Conservation (phyloP, 768 basidiomycete species). For the Boletus bicolor region DNA sequence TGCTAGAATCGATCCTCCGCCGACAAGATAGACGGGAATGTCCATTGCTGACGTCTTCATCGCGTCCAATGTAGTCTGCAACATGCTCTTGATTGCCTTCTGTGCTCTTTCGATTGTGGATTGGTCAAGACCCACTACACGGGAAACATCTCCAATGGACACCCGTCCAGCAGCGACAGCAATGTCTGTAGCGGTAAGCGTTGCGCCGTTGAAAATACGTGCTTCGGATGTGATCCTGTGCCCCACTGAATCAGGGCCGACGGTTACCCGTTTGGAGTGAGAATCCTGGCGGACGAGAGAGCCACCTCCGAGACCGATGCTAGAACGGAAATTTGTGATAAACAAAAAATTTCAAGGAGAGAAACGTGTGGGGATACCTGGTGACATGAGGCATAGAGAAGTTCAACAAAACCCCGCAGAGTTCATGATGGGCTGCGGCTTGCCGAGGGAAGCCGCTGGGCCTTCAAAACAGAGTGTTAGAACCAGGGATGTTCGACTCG, state of each 20-base stretch:
- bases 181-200: slow-evolving; percentile 61
- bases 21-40: slow-evolving; percentile 58
- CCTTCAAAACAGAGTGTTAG: slow-evolving; percentile 19
- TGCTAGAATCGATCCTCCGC: slow-evolving; percentile 61
- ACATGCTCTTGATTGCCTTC: slow-evolving; percentile 38
- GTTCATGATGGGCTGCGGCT: slow-evolving; percentile 58
- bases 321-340: slow-evolving; percentile 19
- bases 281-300: slow-evolving; percentile 43
- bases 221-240: slow-evolving; percentile 49
- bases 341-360: background rate
- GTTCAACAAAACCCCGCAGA: slow-evolving; percentile 59
- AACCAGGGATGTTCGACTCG: background rate
- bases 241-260: slow-evolving; percentile 68
- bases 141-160: slow-evolving; percentile 30
- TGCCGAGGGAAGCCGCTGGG: slow-evolving; percentile 61
- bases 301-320: slow-evolving; percentile 64
- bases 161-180: slow-evolving; percentile 40
- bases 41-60: slow-evolving; percentile 66
- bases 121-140: slow-evolving; percentile 20
- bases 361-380: slow-evolving; percentile 23
- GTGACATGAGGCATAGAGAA: slow-evolving; percentile 58
- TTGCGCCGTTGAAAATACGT: slow-evolving; percentile 52
- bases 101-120: slow-evolving; percentile 35
- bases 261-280: slow-evolving; percentile 38
- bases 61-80: slow-evolving; percentile 50